Base-by-base conservation (phyloP, 768 basidiomycete species). In the Exsudoporus frostii region DNA sequence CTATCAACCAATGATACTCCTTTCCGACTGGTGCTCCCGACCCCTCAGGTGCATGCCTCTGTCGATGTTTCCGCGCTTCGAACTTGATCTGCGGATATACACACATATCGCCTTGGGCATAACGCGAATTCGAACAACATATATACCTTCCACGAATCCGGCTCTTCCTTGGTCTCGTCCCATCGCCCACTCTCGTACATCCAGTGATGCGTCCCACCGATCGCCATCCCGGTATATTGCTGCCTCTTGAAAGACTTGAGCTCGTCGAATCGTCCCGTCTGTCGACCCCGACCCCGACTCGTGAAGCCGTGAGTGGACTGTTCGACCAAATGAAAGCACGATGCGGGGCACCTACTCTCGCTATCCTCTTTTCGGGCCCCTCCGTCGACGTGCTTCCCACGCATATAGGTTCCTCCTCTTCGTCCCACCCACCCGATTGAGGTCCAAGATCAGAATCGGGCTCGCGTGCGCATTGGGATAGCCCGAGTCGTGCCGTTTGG, bases 81-180 rank as follows among this genome's bases (percentile, higher is more conserved):
- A 44, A 45, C 27, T 32, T 47, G 30, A 47, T 33, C 45, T 39
- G 30, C 29, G n/a, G n/a, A n/a, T n/a, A n/a, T n/a, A n/a, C n/a
- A n/a, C n/a, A n/a, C n/a, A n/a, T n/a, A n/a, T 27, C 27, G 27
- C 27, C 27, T 27, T 5, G n/a, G 8, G 13, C 38, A 14, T n/a
- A 37, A 14, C 36, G 7, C 9, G n/a, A 15, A 37, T 37, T n/a
- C 36, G 36, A 33, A 22, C 44, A n/a, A n/a, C n/a, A n/a, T n/a
- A n/a, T n/a, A n/a, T n/a, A 51, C 56, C 50, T 55, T 53, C 47
- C 51, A 48, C 24, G 51, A 36, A 33, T 46, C 53, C n/a, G 47
- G 45, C 25, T 53, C 51, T 14, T 57, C 50, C 43, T 54, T 50
- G 20, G 37, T 55, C 42, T 57, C 54, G 42, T 48, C 37, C 58